phyloP scores from a whole-genome alignment of 2,329 filamentous ascomycete species.

The Fusarium piperis region DNA sequence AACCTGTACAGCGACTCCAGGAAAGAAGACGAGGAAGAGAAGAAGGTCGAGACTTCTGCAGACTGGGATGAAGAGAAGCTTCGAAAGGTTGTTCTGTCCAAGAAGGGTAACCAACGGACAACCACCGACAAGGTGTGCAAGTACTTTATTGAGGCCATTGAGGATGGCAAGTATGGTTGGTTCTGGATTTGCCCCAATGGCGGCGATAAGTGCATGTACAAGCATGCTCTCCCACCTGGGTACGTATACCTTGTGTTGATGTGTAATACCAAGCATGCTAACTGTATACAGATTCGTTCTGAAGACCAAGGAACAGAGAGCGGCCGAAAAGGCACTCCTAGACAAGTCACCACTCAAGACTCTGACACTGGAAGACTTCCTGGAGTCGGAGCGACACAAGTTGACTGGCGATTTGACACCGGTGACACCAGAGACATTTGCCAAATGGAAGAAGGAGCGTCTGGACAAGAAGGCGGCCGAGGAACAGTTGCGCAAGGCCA shows the following conservation, averaged over 20 bases:
- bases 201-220: constrained; percentile 98
- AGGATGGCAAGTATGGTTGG: constrained; percentile 99
- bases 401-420: constrained; percentile 91
- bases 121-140: constrained; percentile 99
- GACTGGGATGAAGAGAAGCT: constrained; percentile 99
- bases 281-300: constrained; percentile 78
- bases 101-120: constrained; percentile 96
- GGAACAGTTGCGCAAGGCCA: constrained; percentile 86
- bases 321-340: constrained; percentile 92
- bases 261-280: constrained; percentile 26
- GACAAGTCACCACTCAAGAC: constrained; percentile 97
- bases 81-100: constrained; percentile 87
- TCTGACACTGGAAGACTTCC: constrained; percentile 94
- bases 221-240: constrained; percentile 93
- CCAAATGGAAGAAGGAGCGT: constrained; percentile 96
- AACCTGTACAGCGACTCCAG: constrained; percentile 89
- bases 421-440: constrained; percentile 91
- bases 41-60: constrained; percentile 91
- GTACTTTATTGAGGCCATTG: constrained; percentile 95
- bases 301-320: constrained; percentile 97
- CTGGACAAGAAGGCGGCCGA: constrained; percentile 96
- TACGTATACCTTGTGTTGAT: constrained; percentile 59
- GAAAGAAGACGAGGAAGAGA: constrained; percentile 74
- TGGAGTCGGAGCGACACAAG: constrained; percentile 96
- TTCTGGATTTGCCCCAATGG: constrained; percentile 99